phyloP scores from a whole-genome alignment of 1,284 basidiomycete genomes.

The Xerocomus minutiporus region DNA sequence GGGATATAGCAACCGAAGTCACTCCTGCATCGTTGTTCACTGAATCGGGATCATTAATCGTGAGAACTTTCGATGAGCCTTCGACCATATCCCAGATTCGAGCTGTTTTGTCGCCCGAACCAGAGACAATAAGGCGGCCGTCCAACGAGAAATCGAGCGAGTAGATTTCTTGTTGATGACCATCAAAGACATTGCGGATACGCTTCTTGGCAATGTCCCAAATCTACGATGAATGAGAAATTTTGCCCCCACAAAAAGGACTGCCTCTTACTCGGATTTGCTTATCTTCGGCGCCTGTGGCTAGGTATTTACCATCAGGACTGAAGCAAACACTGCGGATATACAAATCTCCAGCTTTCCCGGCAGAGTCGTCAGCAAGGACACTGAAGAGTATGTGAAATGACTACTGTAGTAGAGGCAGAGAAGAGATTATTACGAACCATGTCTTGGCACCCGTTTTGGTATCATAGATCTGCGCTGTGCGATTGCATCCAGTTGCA shows the following conservation, averaged over 20 bases:
- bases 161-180: conserved; percentile 89
- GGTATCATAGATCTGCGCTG: conserved; percentile 73
- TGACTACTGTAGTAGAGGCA: conserved; percentile 10
- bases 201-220: conserved; percentile 81
- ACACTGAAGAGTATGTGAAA: conserved; percentile 42
- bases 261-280: conserved; percentile 64
- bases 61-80: conserved; percentile 53
- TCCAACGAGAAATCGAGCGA: conserved; percentile 84
- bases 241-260: conserved; percentile 3
- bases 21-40: conserved; percentile 70
- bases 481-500: conserved; percentile 76
- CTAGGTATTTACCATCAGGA: conserved; percentile 76
- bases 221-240: conserved; percentile 45
- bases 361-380: conserved; percentile 63
- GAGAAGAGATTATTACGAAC: conserved; percentile 32
- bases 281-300: conserved; percentile 82
- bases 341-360: conserved; percentile 70
- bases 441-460: conserved; percentile 65
- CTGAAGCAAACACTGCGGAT: conserved; percentile 83
- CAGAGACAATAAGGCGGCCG: conserved; percentile 81
- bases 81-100: conserved; percentile 82
- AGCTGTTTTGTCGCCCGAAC: conserved; percentile 87
- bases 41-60: conserved; percentile 55
- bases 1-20: conserved; percentile 76
- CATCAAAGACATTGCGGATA: conserved; percentile 72